Evolutionary conservation across 148 eudicot genomes (phyloP).

Genomic region (Fagopyrum tataricum): DNA sequence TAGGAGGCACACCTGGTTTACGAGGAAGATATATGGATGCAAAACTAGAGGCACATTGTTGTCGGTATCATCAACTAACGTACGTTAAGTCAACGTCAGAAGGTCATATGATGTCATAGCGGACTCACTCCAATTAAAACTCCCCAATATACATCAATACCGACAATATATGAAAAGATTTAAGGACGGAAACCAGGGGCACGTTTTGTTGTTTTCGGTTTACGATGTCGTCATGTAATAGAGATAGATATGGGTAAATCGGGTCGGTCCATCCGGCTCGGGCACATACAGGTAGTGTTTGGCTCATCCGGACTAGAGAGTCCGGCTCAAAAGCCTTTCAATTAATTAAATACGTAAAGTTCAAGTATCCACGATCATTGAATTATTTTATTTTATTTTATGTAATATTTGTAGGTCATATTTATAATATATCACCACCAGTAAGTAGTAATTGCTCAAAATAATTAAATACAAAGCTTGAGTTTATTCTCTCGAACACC

Average conservation of each 20-base stretch:
- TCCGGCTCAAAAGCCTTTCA: too few relatives aligned
- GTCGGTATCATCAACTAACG: not conserved
- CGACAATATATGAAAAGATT: not conserved
- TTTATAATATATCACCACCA: too few relatives aligned
- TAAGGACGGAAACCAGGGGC: not conserved
- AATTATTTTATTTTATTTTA: too few relatives aligned
- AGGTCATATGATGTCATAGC: not conserved
- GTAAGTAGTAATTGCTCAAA: too few relatives aligned
- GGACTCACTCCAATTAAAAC: not conserved
- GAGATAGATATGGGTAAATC: not conserved
- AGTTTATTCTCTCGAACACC: too few relatives aligned
- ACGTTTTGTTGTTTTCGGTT: not conserved
- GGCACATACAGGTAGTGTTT: too few relatives aligned
- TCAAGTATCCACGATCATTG: too few relatives aligned
- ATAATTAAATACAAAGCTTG: too few relatives aligned
- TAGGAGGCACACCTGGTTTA: not conserved
- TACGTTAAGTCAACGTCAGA: not conserved
- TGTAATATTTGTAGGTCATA: too few relatives aligned
- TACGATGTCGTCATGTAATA: not conserved
- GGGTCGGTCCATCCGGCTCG: too few relatives aligned
- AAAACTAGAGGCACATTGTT: not conserved
- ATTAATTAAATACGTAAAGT: too few relatives aligned
- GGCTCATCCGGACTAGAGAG: too few relatives aligned
- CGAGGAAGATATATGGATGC: not conserved
- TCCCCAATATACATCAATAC: slow-evolving; percentile 3